Evolutionary conservation across 1,284 basidiomycete genomes (phyloP), one percentile per base, ranked within the genome.

Genomic region (Malassezia slooffiae): DNA sequence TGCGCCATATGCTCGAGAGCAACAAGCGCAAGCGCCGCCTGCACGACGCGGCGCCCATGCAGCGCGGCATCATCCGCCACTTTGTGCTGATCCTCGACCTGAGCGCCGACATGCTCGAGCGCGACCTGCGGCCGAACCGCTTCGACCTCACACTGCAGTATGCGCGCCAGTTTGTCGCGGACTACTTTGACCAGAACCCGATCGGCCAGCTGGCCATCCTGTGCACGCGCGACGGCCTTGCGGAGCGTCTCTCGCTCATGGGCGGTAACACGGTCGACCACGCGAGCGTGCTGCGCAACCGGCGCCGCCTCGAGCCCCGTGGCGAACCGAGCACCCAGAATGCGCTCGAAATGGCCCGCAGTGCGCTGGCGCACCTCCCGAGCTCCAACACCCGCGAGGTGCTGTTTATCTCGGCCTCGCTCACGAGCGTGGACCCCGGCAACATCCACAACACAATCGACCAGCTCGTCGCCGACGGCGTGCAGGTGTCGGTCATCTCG

Each of bases 111-210:
- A 97, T 97, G 89, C 76, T 80, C 68, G 91, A 96, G 70, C 81
- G 88, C 30, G 91, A 97, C 71, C 85, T 95, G 79, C 79, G 91
- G 10, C 88, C 90, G 3, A 89, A 84, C 15, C 77, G 91, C 13
- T 59, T 59, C 42, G 58, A 93, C 61, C 72, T 96, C 31, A 83
- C 82, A 52, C 72, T 97, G 29, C 82, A 88, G 61, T 91, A 90
- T 64, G 60, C 59, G 3, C 50, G 56, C 43, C 83, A 87, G 54
- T 97, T 97, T 58, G 78, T 96, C 17, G 75, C 78, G 7, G 91
- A 99, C 69, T 99, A 91, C 86, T 99, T 96, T 71, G 93, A 99
- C 72, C 93, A 97, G 72, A 99, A 99, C 63, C 91, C 91, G 0
- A 77, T 99, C 15, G 89, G 91, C n/a, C 91, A 97, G 71, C 48